These are phyloP conservation scores for Globisporangium spinosum DNA, from an alignment of 352 stramenopile species.

Conservation along the genomic window DNA sequence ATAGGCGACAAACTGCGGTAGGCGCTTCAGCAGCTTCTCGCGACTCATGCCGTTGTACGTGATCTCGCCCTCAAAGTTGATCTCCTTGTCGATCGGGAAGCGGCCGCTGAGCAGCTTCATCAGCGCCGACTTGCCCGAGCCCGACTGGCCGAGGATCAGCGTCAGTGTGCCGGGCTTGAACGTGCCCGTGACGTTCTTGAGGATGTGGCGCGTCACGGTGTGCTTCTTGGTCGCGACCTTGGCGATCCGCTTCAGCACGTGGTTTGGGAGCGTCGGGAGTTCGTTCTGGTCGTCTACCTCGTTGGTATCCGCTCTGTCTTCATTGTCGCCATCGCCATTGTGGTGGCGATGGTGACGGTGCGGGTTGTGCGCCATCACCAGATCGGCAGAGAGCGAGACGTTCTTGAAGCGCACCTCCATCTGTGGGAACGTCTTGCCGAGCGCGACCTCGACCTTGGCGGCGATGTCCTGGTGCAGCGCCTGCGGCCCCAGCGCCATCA, in stretches of 20 bases:
- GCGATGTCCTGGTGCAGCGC: slow-evolving; percentile 35
- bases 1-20: slow-evolving; percentile 51
- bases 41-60: slow-evolving; percentile 46
- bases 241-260: slow-evolving; percentile 27
- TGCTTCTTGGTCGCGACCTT: slow-evolving; percentile 19
- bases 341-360: slow-evolving; percentile 6
- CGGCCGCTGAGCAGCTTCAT: slow-evolving; percentile 57
- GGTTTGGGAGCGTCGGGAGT: slow-evolving; percentile 36
- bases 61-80: slow-evolving; percentile 39
- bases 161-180: slow-evolving; percentile 54
- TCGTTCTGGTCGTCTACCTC: slow-evolving; percentile 22
- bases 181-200: slow-evolving; percentile 21
- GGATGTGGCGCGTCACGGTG: slow-evolving; percentile 16
- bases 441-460: slow-evolving; percentile 28
- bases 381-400: slow-evolving; percentile 37
- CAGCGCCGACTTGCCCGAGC: slow-evolving; percentile 50
- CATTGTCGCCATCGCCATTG: background rate
- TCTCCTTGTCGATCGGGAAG: slow-evolving; percentile 42
- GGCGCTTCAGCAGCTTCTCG: slow-evolving; percentile 27
- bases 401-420: slow-evolving; percentile 50
- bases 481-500: slow-evolving; percentile 33
- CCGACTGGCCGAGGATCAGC: slow-evolving; percentile 49
- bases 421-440: slow-evolving; percentile 38
- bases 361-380: slow-evolving; percentile 23
- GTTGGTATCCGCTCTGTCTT: background rate